Conservation (phyloP, 495 filamentous ascomycete genomes). For the Penicillium soppii region DNA sequence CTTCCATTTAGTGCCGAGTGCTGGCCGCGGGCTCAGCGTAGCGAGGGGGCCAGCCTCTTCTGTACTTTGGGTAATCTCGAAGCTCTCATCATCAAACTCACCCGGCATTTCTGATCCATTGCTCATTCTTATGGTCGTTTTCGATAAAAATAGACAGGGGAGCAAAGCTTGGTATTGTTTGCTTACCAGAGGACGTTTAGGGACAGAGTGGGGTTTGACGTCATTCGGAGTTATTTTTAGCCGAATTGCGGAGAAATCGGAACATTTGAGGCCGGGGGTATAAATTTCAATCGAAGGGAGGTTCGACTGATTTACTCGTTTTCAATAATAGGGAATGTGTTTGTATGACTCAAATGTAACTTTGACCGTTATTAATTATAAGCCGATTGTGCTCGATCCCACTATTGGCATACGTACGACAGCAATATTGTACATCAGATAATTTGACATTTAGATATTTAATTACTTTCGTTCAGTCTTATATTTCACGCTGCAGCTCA, state of each 20-base stretch:
- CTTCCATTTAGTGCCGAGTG: constrained; percentile 21
- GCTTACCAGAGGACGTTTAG: not conserved
- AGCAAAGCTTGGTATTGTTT: constrained; percentile 5
- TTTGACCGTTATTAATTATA: too few species aligned
- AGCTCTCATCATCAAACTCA: constrained; percentile 18
- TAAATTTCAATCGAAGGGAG: too few species aligned
- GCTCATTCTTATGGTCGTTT: constrained; percentile 17
- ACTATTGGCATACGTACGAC: too few species aligned
- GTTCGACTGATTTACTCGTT: too few species aligned
- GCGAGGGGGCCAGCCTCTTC: constrained; percentile 9
- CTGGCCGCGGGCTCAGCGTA: constrained; percentile 3
- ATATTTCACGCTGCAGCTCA: too few species aligned
- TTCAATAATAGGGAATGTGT: too few species aligned
- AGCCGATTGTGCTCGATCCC: too few species aligned
- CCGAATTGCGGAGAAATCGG: not conserved
- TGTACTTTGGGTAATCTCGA: constrained; percentile 7
- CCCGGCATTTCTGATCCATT: constrained; percentile 14
- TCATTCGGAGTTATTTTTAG: constrained; percentile 7
- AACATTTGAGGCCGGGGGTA: too few species aligned
- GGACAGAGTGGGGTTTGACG: constrained; percentile 3
- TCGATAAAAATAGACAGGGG: not conserved
- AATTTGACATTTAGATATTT: too few species aligned
- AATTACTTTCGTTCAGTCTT: too few species aligned
- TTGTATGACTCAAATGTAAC: too few species aligned
- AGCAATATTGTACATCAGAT: too few species aligned